Evolutionary conservation across 352 stramenopile species (phyloP).

Genomic region (Phytophthora vignae): DNA sequence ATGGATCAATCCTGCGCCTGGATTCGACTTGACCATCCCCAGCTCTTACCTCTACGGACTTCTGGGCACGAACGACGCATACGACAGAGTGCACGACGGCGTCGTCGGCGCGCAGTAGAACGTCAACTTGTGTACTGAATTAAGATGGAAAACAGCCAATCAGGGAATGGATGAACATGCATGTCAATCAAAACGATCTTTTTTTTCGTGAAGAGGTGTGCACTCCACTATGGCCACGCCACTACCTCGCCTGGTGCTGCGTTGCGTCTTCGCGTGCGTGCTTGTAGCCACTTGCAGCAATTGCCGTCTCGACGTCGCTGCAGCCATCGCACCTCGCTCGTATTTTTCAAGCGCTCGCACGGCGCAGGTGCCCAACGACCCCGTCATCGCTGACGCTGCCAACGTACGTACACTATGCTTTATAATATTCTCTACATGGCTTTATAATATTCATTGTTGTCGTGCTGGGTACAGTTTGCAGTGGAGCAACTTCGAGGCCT

Average conservation of each 20-base stretch:
- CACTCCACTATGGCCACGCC: background rate
- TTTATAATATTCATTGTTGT: background rate
- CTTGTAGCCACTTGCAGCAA: background rate
- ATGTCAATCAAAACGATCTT: constrained; percentile 8
- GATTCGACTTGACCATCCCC: too few relatives aligned
- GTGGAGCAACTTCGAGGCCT: constrained; percentile 61
- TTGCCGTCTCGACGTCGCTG: background rate
- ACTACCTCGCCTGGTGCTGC: background rate
- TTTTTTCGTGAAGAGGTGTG: constrained; percentile 5
- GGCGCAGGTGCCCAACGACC: constrained; percentile 41
- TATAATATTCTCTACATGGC: background rate
- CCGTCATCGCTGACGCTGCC: constrained; percentile 52
- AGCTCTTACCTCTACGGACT: too few relatives aligned
- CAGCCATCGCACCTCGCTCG: constrained; percentile 28
- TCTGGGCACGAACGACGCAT: too few relatives aligned
- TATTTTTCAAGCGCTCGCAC: constrained; percentile 41
- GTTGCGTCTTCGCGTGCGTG: background rate
- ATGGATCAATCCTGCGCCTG: too few relatives aligned
- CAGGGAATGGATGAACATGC: background rate
- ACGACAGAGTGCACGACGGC: too few relatives aligned
- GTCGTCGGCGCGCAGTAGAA: too few relatives aligned
- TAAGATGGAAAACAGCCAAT: too few relatives aligned
- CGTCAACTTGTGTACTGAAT: too few relatives aligned
- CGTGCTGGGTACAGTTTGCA: constrained; percentile 53
- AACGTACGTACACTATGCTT: constrained; percentile 27